A percentile compares a stretch with the other conserved stretches of the same genome.
phyloP scores from a whole-genome alignment of 805 yeast genomes.

The Candida manassasensis region DNA sequence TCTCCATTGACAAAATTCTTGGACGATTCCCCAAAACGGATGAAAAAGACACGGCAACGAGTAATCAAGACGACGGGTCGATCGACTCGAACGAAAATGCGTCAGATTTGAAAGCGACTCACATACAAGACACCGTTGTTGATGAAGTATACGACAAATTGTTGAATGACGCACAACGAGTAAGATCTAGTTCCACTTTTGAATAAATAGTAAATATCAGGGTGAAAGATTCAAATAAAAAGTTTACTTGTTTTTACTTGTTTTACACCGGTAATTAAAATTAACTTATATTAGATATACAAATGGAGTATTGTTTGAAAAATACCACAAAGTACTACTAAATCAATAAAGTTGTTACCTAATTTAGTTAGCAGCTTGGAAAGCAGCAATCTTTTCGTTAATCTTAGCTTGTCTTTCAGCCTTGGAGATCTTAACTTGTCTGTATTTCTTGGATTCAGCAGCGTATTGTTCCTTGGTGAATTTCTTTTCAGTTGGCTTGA shows the following conservation, averaged over 20 bases:
- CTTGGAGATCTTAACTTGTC: conserved; percentile 78
- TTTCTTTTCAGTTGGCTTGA: conserved; percentile 86
- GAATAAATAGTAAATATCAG: too few species aligned
- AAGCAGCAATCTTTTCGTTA: conserved; percentile 91
- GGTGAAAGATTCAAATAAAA: too few species aligned
- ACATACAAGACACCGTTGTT: conserved; percentile 35
- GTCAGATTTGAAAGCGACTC: neutral
- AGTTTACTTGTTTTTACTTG: too few species aligned
- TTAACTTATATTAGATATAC: neutral
- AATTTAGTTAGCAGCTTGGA: conserved; percentile 51
- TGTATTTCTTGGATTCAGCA: conserved; percentile 93
- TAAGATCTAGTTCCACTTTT: conserved; percentile 30
- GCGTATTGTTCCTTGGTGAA: conserved; percentile 97
- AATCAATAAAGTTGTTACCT: too few species aligned
- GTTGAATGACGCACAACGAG: conserved; percentile 62
- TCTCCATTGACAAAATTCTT: conserved; percentile 44
- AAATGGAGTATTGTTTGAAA: conserved; percentile 1
- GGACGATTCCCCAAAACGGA: neutral
- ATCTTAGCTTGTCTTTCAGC: conserved; percentile 88
- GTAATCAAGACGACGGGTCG: conserved; percentile 18
- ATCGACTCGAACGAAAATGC: conserved; percentile 23
- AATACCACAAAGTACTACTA: neutral
- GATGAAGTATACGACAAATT: conserved; percentile 71
- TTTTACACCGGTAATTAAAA: too few species aligned
- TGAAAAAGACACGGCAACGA: neutral